phyloP scores from a whole-genome alignment of 352 stramenopile genomes.

The Thalassiosira mediterranea region DNA sequence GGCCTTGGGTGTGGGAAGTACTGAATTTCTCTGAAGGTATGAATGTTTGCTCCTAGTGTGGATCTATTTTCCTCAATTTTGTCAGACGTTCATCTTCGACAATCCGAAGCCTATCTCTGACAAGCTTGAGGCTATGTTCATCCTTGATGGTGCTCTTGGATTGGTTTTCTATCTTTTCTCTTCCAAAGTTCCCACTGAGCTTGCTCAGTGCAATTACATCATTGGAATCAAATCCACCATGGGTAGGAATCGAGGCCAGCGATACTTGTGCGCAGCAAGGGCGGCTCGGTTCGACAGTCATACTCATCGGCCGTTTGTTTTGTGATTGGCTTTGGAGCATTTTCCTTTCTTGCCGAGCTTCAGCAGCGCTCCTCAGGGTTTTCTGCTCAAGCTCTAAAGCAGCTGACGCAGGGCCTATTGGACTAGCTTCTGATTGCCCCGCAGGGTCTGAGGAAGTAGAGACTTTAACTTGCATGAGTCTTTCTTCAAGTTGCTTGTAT shows the following conservation, averaged over 20 bases:
- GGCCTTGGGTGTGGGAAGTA: constrained; percentile 12
- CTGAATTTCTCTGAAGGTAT: constrained; percentile 15
- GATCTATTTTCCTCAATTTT: constrained; percentile 18
- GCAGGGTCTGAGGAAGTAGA: constrained; percentile 3
- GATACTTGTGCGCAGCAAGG: constrained; percentile 12
- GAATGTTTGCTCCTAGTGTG: constrained; percentile 2
- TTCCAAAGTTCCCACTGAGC: constrained; percentile 24
- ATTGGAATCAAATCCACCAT: constrained; percentile 45
- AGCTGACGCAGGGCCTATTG: constrained; percentile 39
- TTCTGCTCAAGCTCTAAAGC: constrained; percentile 50
- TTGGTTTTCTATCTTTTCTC: constrained; percentile 35
- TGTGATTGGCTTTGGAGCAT: constrained; percentile 2
- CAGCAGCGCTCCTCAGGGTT: constrained; percentile 35
- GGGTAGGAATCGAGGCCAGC: constrained; percentile 31
- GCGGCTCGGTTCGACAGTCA: neutral
- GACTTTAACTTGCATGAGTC: constrained; percentile 32
- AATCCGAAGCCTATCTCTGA: constrained; percentile 10
- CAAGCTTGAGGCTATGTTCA: constrained; percentile 15
- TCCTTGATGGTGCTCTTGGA: constrained; percentile 24
- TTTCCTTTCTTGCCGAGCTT: constrained; percentile 49
- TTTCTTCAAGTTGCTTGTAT: constrained; percentile 63
- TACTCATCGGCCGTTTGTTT: constrained; percentile 4
- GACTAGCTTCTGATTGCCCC: constrained; percentile 4
- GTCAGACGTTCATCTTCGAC: constrained; percentile 4
- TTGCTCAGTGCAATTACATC: constrained; percentile 48